Percentiles rank a stretch among this genome's conserved stretches.
phyloP scores from a whole-genome alignment of 2,329 filamentous ascomycete species.

The Lecanosticta acicola region DNA sequence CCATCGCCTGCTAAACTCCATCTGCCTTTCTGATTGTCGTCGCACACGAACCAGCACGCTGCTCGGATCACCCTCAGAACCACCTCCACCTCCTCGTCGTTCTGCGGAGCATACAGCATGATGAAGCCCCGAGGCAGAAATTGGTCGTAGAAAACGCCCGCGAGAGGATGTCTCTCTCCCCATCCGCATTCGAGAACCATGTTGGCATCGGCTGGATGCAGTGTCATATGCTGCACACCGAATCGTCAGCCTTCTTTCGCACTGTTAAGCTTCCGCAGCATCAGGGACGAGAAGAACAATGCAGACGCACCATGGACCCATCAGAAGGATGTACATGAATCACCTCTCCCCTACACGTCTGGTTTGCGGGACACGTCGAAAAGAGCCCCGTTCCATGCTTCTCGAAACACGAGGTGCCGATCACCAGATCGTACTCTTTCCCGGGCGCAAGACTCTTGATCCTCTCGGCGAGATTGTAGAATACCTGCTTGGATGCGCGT shows the following conservation, averaged over 20 bases:
- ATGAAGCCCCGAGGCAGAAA: slow-evolving; percentile 71
- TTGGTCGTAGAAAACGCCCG: slow-evolving; percentile 59
- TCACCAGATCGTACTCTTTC: slow-evolving; percentile 37
- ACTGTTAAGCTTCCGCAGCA: neutral
- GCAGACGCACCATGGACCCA: slow-evolving; percentile 32
- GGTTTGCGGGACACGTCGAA: slow-evolving; percentile 58
- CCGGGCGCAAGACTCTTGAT: slow-evolving; percentile 48
- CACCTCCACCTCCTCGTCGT: slow-evolving; percentile 60
- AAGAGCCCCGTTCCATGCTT: slow-evolving; percentile 70
- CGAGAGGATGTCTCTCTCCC: slow-evolving; percentile 65
- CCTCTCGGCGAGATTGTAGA: slow-evolving; percentile 49
- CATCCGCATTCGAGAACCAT: slow-evolving; percentile 69
- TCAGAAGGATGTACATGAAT: slow-evolving; percentile 75
- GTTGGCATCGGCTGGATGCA: slow-evolving; percentile 72
- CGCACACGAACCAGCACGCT: slow-evolving; percentile 59
- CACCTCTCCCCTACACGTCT: slow-evolving; percentile 73
- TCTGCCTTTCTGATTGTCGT: neutral
- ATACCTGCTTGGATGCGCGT: slow-evolving; percentile 50
- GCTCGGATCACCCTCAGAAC: slow-evolving; percentile 67
- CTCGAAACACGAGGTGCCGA: slow-evolving; percentile 70
- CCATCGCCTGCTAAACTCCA: neutral
- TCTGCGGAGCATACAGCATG: slow-evolving; percentile 74
- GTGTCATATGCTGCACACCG: slow-evolving; percentile 69
- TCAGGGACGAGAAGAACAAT: too few species aligned
- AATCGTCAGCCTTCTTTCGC: neutral